phyloP scores from a whole-genome alignment of 345 rosid species.

The Aquilaria sinensis region DNA sequence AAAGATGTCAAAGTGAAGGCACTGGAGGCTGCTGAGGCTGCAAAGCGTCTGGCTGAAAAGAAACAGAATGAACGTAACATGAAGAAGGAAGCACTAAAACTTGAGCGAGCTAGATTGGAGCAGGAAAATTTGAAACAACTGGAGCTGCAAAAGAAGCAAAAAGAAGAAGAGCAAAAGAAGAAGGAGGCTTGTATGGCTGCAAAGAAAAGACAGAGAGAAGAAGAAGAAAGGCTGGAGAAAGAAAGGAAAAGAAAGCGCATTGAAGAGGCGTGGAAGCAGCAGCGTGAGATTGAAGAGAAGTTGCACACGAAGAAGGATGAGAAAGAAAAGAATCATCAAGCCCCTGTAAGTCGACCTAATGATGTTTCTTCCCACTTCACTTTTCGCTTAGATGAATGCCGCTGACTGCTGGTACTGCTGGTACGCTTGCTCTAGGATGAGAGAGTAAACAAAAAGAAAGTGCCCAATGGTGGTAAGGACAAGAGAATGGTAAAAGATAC shows the following conservation, averaged over 20 bases:
- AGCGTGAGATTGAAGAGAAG: conserved; percentile 40
- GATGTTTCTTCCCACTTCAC: not conserved
- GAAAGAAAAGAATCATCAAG: conserved; percentile 36
- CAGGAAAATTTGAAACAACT: conserved; percentile 54
- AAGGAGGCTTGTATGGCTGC: conserved; percentile 68
- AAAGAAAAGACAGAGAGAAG: conserved; percentile 68
- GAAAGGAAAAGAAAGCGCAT: conserved; percentile 66
- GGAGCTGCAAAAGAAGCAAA: conserved; percentile 65
- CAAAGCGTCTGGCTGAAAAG: conserved; percentile 72
- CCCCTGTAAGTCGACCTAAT: conserved; percentile 29
- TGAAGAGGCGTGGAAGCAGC: conserved; percentile 54
- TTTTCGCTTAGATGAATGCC: conserved; percentile 2
- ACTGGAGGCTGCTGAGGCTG: conserved; percentile 84
- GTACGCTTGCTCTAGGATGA: conserved; percentile 31
- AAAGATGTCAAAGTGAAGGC: conserved; percentile 88
- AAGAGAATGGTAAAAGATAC: conserved; percentile 24
- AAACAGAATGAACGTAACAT: conserved; percentile 79
- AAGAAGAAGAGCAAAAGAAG: conserved; percentile 74
- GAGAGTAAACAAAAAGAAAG: conserved; percentile 24
- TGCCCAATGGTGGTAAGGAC: conserved; percentile 25
- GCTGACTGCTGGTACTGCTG: conserved; percentile 9
- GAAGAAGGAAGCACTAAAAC: conserved; percentile 77
- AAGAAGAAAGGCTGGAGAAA: conserved; percentile 63
- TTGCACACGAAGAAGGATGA: conserved; percentile 37
- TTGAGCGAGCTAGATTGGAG: conserved; percentile 74